Evolutionary conservation across 2,329 filamentous ascomycete species (phyloP), one percentile per base, ranked within the genome.

Genomic region (Trichoderma arundinaceum): DNA sequence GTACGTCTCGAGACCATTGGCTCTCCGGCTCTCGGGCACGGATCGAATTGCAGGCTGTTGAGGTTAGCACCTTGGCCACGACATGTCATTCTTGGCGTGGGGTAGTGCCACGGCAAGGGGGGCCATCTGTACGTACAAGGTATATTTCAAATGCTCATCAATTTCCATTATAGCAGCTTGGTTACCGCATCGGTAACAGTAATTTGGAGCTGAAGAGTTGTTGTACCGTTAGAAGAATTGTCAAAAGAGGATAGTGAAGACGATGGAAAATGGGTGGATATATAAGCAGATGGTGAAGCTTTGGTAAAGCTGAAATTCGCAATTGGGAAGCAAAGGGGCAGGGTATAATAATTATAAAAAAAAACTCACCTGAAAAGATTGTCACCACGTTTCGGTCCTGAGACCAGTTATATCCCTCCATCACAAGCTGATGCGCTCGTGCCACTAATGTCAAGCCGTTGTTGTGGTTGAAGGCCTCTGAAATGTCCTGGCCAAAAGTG

Each of bases 141-240:
- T 98, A 82, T 98, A 99, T 84, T 99, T 98, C 77, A 99, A 83
- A 79, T 98, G 94, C 82, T 99, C 95, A 72, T 98, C 95, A 79
- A 99, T 99, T 81, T 98, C 95, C 95, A 99, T 99, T 79, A 99
- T 98, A n/a, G 95, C 95, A 65, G 95, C 95, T 81, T 98, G 95
- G 81, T 99, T 99, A 76, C 95, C 95, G 77, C 95, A 99, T 78
- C 95, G 88, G 85, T 99, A 98, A 84, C 94, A 99, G 85, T 99
- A 99, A 79, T 94, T 94, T 69, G 91, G 91, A 62, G 91, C 91
- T 88, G 75, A 22, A 22, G 12, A 41, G 41, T 44, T 41, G 28
- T 54, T 65, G 49, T 62, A 68, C 63, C 39, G 68, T 62, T 46
- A 28, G 69, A 17, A n/a, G 35, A 41, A 79, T 4, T 0, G 7